Evolutionary conservation across 768 basidiomycete species (phyloP).

Genomic region (Multifurca ochricompacta): DNA sequence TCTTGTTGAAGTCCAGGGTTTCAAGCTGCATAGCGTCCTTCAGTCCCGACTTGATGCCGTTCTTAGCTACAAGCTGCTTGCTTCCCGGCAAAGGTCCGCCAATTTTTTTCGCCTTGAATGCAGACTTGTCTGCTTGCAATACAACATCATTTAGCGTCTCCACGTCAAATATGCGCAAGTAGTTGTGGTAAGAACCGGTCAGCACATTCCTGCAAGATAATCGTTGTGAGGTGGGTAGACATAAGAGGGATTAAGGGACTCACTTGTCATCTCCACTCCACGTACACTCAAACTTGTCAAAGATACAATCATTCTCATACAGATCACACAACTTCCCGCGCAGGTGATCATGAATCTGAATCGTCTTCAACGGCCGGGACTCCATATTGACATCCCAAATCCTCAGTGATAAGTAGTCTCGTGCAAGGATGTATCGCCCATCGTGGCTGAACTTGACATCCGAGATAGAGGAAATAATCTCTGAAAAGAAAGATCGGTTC

Average conservation of each 20-base stretch:
- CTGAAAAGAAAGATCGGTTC: slow-evolving; percentile 97
- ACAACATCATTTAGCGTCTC: slow-evolving; percentile 85
- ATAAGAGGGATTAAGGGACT: slow-evolving; percentile 38
- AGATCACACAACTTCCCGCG: slow-evolving; percentile 96
- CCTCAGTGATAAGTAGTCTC: slow-evolving; percentile 96
- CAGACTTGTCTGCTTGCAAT: slow-evolving; percentile 96
- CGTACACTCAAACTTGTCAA: slow-evolving; percentile 99
- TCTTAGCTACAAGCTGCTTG: slow-evolving; percentile 52
- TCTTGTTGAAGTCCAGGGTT: slow-evolving; percentile 91
- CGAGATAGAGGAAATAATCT: slow-evolving; percentile 99
- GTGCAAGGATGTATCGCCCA: slow-evolving; percentile 91
- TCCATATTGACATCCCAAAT: slow-evolving; percentile 99
- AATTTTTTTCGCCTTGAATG: slow-evolving; percentile 99
- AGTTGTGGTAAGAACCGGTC: slow-evolving; percentile 99
- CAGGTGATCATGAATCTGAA: slow-evolving; percentile 97
- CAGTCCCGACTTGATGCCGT: slow-evolving; percentile 68
- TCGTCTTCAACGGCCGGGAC: slow-evolving; percentile 89
- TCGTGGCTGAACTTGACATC: slow-evolving; percentile 99
- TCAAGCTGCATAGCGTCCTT: slow-evolving; percentile 85
- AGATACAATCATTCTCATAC: slow-evolving; percentile 99
- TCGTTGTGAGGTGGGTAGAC: neutral
- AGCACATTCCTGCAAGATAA: slow-evolving; percentile 69
- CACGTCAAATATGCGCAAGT: slow-evolving; percentile 97
- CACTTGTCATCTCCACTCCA: slow-evolving; percentile 96
- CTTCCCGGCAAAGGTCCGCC: slow-evolving; percentile 74